Conservation (phyloP, 2,329 filamentous ascomycete species). For the Lasiodiplodia theobromae region DNA sequence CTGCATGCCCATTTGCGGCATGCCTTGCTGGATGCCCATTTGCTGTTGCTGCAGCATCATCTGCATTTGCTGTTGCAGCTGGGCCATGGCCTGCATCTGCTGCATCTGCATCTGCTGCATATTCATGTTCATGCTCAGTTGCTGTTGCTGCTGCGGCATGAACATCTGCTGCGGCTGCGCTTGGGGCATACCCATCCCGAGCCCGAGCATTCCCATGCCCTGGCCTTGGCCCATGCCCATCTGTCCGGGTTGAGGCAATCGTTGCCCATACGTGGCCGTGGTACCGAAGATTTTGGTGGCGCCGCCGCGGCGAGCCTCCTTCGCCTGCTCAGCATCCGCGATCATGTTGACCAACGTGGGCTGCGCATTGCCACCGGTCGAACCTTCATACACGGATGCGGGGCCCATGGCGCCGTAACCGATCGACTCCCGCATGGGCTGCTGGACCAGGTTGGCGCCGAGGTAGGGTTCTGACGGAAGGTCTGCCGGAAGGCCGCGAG, state of each 20-base stretch:
- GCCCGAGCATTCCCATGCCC: conserved; percentile 31
- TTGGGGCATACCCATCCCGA: conserved; percentile 20
- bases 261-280: conserved; percentile 12
- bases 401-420: conserved; percentile 37
- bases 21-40: conserved; percentile 54
- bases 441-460: conserved; percentile 45
- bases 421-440: conserved; percentile 45
- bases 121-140: conserved; percentile 11
- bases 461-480: conserved; percentile 38
- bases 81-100: conserved; percentile 31
- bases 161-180: conserved; percentile 27
- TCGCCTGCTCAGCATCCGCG: conserved; percentile 44
- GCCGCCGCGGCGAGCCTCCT: conserved; percentile 36
- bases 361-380: conserved; percentile 39
- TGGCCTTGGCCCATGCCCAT: conserved; percentile 13
- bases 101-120: conserved; percentile 30
- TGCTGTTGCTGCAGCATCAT: conserved; percentile 78
- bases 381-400: conserved; percentile 44
- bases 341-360: conserved; percentile 48
- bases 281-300: conserved; percentile 25
- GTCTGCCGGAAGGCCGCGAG: conserved; percentile 45
- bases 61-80: conserved; percentile 34
- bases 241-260: conserved; percentile 20
- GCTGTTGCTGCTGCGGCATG: conserved; percentile 21
- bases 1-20: conserved; percentile 39